phyloP scores from a whole-genome alignment of 2,329 filamentous ascomycete species.

The Acephala macrosclerotiorum region DNA sequence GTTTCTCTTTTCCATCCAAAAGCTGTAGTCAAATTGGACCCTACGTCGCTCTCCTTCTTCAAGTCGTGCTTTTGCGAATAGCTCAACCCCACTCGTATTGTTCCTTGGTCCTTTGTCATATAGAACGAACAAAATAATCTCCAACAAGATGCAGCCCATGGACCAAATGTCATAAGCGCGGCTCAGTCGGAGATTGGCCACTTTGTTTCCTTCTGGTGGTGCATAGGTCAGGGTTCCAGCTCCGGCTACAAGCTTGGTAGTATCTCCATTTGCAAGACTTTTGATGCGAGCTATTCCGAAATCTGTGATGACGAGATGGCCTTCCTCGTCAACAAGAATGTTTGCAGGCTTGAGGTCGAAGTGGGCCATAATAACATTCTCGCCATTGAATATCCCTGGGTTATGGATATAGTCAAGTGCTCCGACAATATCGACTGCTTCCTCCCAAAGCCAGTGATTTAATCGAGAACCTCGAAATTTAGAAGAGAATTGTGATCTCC shows the following conservation, averaged over 20 bases:
- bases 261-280: neutral
- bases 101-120: too few relatives aligned
- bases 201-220: neutral
- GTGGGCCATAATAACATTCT: neutral
- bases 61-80: too few relatives aligned
- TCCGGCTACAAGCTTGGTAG: neutral
- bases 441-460: conserved; percentile 1
- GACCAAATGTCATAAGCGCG: neutral
- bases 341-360: conserved; percentile 2
- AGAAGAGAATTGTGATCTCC: neutral
- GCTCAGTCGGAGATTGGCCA: neutral
- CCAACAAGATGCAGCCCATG: conserved; percentile 1
- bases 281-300: conserved; percentile 1
- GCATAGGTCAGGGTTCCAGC: neutral
- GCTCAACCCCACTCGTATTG: too few relatives aligned
- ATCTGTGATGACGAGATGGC: neutral
- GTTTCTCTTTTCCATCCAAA: too few relatives aligned
- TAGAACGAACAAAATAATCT: neutral
- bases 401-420: too few relatives aligned
- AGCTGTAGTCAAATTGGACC: too few relatives aligned
- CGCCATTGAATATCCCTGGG: too few relatives aligned
- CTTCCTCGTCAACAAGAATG: neutral
- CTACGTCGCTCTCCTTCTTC: too few relatives aligned
- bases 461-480: neutral
- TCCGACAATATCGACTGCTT: neutral